Conservation (phyloP, 495 filamentous ascomycete genomes). For the Aspergillus biplanus region DNA sequence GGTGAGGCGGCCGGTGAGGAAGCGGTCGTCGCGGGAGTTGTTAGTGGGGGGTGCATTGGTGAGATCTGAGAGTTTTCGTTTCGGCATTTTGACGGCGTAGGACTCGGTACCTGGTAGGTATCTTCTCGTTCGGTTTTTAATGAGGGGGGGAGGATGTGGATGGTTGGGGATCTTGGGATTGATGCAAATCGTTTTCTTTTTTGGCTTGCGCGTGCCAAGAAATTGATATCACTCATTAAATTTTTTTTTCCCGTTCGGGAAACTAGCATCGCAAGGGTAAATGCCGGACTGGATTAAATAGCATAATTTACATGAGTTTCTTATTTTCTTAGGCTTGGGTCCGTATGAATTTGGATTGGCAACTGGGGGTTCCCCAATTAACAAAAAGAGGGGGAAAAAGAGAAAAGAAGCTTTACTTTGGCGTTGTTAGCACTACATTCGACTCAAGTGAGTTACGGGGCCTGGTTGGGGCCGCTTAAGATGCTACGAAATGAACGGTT, state of each 20-base stretch:
- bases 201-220: constrained; percentile 12
- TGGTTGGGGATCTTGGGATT: background rate
- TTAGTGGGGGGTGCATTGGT: constrained; percentile 17
- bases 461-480: too few species aligned
- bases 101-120: background rate
- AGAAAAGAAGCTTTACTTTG: background rate
- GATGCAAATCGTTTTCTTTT: constrained; percentile 1
- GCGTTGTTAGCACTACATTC: background rate
- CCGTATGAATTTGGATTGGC: background rate
- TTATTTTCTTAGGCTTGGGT: too few species aligned
- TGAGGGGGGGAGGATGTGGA: background rate
- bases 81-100: constrained; percentile 40
- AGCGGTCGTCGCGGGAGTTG: constrained; percentile 17
- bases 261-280: too few species aligned
- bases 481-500: too few species aligned
- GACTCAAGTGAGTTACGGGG: too few species aligned
- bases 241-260: background rate
- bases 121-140: background rate
- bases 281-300: too few species aligned
- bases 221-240: background rate
- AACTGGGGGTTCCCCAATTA: background rate
- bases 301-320: too few species aligned
- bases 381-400: background rate
- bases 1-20: constrained; percentile 40
- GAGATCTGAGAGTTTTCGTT: constrained; percentile 51